Evolutionary conservation across 1,284 basidiomycete genomes (phyloP).

Genomic region (Pulveroboletus sp.): DNA sequence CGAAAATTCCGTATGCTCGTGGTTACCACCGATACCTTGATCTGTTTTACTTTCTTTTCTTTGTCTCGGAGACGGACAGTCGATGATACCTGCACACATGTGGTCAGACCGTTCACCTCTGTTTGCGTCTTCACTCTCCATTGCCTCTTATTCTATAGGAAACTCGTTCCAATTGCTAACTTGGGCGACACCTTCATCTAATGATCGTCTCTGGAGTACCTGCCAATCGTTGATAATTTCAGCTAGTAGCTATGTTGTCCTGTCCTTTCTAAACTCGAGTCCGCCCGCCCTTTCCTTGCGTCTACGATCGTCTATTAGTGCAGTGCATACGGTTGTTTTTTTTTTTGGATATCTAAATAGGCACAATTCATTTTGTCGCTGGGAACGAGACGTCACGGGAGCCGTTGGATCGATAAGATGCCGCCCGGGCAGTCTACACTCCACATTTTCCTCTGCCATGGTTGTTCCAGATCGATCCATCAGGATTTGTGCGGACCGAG

Average conservation of each 20-base stretch:
- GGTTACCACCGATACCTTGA: conserved; percentile 32
- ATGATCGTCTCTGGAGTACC: conserved; percentile 23
- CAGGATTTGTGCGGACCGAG: conserved; percentile 56
- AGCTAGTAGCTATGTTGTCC: conserved; percentile 24
- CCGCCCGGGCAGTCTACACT: no score
- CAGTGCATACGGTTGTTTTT: conserved; percentile 22
- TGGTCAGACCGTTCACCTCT: conserved; percentile 11
- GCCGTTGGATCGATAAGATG: conserved; percentile 13
- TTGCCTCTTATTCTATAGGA: background rate
- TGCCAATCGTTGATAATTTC: conserved; percentile 30
- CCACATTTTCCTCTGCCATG: conserved; percentile 12
- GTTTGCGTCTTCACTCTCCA: background rate
- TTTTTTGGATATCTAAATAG: conserved; percentile 24
- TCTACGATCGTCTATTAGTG: conserved; percentile 16
- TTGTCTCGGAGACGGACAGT: conserved; percentile 18
- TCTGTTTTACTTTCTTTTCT: background rate
- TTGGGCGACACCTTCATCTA: conserved; percentile 19
- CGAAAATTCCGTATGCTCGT: conserved; percentile 17
- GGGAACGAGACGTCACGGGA: conserved; percentile 8
- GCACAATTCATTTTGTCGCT: conserved; percentile 1
- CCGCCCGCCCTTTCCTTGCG: background rate
- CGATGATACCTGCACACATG: conserved; percentile 3
- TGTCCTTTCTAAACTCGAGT: conserved; percentile 14
- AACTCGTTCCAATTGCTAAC: conserved; percentile 20
- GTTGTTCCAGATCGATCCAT: conserved; percentile 59